Evolutionary conservation across 306 rosid species (phyloP).

Genomic region (Vigna trinervia): DNA sequence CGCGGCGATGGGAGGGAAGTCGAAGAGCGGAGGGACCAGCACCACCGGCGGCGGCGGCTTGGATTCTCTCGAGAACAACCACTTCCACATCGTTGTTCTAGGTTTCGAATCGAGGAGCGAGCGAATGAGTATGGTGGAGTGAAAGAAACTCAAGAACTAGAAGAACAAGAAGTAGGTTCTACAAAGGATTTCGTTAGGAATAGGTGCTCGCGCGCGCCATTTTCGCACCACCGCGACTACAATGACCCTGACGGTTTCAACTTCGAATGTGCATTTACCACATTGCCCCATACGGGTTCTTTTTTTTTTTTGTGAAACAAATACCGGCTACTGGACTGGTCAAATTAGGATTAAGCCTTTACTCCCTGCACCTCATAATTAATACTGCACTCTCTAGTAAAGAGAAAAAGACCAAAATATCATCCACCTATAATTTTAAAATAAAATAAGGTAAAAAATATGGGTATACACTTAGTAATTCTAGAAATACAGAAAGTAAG

Average conservation of each 20-base stretch:
- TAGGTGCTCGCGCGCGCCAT: constrained; percentile 37
- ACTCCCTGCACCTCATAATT: too few species aligned
- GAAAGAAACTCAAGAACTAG: not conserved
- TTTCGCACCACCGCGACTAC: constrained; percentile 21
- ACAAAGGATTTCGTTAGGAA: not conserved
- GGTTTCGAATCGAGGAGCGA: not conserved
- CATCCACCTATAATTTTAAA: too few species aligned
- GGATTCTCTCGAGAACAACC: not conserved
- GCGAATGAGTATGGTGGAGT: not conserved
- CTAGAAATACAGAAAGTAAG: too few species aligned
- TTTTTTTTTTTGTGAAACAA: not conserved
- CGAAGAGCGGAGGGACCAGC: constrained; percentile 95
- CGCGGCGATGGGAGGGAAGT: constrained; percentile 93
- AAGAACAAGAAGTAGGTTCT: not conserved
- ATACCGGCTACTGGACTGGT: not conserved
- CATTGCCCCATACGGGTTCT: not conserved
- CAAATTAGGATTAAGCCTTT: not conserved
- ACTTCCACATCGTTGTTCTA: constrained; percentile 61
- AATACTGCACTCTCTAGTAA: too few species aligned
- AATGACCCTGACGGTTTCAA: constrained; percentile 36
- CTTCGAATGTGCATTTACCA: not conserved
- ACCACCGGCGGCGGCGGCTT: constrained; percentile 85
- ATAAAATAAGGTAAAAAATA: too few species aligned
- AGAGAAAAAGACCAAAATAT: too few species aligned
- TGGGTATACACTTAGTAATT: too few species aligned